Evolutionary conservation across 768 basidiomycete species (phyloP).

Genomic region (Ramaria sp.): DNA sequence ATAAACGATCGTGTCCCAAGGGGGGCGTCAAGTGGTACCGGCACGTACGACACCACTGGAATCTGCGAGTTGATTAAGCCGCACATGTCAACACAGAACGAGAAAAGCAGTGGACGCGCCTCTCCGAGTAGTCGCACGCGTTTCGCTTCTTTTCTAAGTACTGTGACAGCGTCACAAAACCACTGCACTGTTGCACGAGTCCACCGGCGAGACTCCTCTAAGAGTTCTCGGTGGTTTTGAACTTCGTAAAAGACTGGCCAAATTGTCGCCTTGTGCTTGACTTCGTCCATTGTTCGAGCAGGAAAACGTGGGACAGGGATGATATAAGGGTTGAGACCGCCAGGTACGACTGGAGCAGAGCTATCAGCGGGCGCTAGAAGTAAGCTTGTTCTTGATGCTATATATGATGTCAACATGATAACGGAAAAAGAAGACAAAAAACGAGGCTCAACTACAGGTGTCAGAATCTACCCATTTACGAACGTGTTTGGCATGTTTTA

Average conservation of each 20-base stretch:
- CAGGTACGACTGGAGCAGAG: conserved; percentile 41
- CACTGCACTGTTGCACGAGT: conserved; percentile 56
- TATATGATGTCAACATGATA: no score
- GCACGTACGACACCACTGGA: conserved; percentile 66
- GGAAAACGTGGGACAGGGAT: conserved; percentile 52
- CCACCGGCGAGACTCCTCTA: conserved; percentile 42
- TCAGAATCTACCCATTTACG: no score
- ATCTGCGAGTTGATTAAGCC: no score
- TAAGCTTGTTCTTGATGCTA: not conserved
- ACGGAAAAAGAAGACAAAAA: no score
- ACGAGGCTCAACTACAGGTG: not conserved
- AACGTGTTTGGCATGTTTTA: conserved; percentile 71
- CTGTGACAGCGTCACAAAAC: conserved; percentile 63
- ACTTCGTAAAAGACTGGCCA: conserved; percentile 84
- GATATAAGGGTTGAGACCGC: conserved; percentile 42
- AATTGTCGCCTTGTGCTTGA: conserved; percentile 53
- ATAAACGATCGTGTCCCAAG: conserved; percentile 28
- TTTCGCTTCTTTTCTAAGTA: conserved; percentile 34
- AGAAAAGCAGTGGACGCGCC: conserved; percentile 16
- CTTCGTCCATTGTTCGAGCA: conserved; percentile 53
- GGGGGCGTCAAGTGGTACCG: conserved; percentile 34
- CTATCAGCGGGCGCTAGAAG: conserved; percentile 12
- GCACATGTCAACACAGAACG: no score
- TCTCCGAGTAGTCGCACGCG: conserved; percentile 51
- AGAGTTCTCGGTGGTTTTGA: conserved; percentile 48